Evolutionary conservation across 2,329 filamentous ascomycete species (phyloP).

Genomic region (Exophiala calicioides): DNA sequence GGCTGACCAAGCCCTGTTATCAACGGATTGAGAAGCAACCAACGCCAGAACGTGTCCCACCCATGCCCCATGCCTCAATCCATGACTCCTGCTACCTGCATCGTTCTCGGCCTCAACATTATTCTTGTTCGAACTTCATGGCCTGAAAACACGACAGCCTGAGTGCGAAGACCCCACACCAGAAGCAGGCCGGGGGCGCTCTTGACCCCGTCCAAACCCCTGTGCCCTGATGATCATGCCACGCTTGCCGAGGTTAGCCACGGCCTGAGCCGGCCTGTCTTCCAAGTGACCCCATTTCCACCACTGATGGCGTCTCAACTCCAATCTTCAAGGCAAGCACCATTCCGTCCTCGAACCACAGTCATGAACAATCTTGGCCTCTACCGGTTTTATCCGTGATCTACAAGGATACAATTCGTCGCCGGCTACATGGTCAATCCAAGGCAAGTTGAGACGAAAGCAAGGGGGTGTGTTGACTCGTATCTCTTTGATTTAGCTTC

Average conservation of each 20-base stretch:
- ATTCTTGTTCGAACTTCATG: background rate
- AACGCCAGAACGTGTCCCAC: background rate
- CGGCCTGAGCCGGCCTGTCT: constrained; percentile 16
- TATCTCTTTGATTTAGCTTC: constrained; percentile 13
- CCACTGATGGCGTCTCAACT: constrained; percentile 17
- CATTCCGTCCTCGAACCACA: constrained; percentile 10
- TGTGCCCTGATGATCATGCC: constrained; percentile 24
- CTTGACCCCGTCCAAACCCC: too few relatives aligned
- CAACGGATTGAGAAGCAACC: background rate
- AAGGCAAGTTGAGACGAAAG: background rate
- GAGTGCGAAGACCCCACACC: too few relatives aligned
- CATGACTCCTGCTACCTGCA: background rate
- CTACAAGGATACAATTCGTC: constrained; percentile 19
- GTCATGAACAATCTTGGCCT: constrained; percentile 1
- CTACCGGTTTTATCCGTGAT: constrained; percentile 25
- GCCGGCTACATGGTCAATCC: background rate
- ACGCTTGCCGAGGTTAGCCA: constrained; percentile 26
- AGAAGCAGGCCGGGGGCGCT: background rate
- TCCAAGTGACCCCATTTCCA: constrained; percentile 7
- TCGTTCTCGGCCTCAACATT: background rate
- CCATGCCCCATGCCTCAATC: background rate
- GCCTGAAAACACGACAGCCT: too few relatives aligned
- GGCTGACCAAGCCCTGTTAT: constrained; percentile 1
- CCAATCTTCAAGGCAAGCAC: constrained; percentile 7
- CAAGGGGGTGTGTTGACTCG: constrained; percentile 7